Evolutionary conservation across 176 grass and related monocot genomes (phyloP).

Genomic region (Cenchrus purpureus): DNA sequence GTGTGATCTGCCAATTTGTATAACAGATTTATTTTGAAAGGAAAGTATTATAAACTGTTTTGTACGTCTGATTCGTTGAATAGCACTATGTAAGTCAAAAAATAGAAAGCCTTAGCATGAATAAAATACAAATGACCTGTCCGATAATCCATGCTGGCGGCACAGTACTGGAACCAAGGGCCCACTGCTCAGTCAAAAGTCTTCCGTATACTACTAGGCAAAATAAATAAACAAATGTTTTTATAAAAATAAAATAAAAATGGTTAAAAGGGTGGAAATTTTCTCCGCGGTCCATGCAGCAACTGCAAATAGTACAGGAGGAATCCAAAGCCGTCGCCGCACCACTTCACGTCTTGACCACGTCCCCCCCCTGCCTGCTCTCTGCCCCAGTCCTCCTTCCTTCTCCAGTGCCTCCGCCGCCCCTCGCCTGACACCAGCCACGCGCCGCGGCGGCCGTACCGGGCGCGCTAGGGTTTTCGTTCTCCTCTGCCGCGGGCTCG

Average conservation of each 20-base stretch:
- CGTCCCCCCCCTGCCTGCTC: background rate
- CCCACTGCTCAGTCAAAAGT: no score
- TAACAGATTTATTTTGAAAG: no score
- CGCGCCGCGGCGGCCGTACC: conserved; percentile 35
- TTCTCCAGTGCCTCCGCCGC: background rate
- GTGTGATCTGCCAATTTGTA: no score
- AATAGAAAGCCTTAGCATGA: no score
- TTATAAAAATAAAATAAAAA: background rate
- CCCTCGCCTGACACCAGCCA: conserved; percentile 14
- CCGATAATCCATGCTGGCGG: no score
- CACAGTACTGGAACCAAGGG: no score
- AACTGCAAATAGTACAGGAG: background rate
- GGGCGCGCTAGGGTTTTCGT: conserved; percentile 46
- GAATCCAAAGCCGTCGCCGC: conserved; percentile 41
- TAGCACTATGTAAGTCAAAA: no score
- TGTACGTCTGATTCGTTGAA: no score
- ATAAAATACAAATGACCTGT: no score
- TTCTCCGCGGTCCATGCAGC: background rate
- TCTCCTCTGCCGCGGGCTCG: background rate
- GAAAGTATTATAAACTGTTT: no score
- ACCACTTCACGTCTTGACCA: conserved; percentile 1
- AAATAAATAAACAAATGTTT: no score
- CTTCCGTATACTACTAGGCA: no score
- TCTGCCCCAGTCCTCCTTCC: background rate
- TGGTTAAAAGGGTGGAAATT: background rate